phyloP scores from a whole-genome alignment of 2,329 filamentous ascomycete genomes.

The Diaporthe sp. region DNA sequence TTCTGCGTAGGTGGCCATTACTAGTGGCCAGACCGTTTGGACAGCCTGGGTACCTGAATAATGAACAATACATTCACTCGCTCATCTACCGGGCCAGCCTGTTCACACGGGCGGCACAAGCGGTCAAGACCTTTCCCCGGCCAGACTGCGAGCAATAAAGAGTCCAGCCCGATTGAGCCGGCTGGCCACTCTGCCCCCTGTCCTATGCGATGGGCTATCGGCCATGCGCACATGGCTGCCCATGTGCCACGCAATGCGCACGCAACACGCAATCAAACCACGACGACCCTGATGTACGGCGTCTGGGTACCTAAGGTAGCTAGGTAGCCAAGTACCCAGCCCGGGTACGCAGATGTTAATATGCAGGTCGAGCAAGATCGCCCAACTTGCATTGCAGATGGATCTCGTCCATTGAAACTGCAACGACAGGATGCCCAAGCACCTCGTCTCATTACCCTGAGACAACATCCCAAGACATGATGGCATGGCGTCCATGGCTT shows the following conservation, averaged over 20 bases:
- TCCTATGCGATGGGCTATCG: background rate
- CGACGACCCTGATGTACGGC: background rate
- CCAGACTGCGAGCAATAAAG: background rate
- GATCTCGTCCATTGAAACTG: background rate
- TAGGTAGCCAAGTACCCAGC: background rate
- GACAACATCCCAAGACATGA: conserved; percentile 9
- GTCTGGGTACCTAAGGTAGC: background rate
- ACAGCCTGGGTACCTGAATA: background rate
- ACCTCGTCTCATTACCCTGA: conserved; percentile 11
- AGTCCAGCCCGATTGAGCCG: background rate
- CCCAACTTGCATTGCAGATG: background rate
- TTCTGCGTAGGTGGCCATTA: background rate
- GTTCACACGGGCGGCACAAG: background rate
- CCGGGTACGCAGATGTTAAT: background rate
- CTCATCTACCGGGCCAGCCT: background rate
- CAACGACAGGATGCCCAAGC: background rate
- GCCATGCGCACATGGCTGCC: background rate
- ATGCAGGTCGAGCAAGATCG: conserved; percentile 19
- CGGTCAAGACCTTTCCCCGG: background rate
- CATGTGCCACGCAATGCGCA: conserved; percentile 14
- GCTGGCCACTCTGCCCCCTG: background rate
- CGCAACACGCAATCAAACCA: conserved; percentile 11
- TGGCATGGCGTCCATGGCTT: background rate
- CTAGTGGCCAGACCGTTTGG: background rate
- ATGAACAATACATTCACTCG: background rate